phyloP scores from a whole-genome alignment of 225 moss, liverwort and hornwort species.

The Bryum argenteum region DNA sequence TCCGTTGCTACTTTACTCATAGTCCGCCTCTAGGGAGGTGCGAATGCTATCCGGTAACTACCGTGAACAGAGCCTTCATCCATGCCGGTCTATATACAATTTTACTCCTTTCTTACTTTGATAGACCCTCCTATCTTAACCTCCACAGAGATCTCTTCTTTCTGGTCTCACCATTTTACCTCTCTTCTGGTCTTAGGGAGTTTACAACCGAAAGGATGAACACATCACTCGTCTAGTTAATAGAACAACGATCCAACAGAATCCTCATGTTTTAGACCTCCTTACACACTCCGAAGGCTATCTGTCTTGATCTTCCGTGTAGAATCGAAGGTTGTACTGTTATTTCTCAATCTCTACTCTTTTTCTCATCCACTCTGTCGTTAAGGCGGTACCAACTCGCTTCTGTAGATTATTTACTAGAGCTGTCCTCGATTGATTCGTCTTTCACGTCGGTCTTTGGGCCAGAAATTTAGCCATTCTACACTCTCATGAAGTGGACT shows the following conservation, averaged over 20 bases:
- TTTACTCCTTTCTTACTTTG: not conserved
- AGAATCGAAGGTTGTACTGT: too few relatives aligned
- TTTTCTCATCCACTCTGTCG: too few relatives aligned
- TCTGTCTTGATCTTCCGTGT: too few relatives aligned
- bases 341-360: too few relatives aligned
- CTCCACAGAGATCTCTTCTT: not conserved
- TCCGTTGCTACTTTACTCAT: constrained; percentile 57
- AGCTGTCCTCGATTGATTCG: too few relatives aligned
- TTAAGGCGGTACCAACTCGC: too few relatives aligned
- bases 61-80: not conserved
- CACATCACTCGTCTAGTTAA: not conserved
- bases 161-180: not conserved
- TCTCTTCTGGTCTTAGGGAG: not conserved
- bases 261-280: not conserved
- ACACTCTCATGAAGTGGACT: not conserved
- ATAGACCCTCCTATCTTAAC: not conserved
- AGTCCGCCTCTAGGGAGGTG: too few relatives aligned
- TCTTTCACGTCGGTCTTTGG: too few relatives aligned
- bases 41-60: not conserved
- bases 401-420: too few relatives aligned
- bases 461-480: not conserved
- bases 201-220: not conserved
- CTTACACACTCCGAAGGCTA: too few relatives aligned
- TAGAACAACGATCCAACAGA: not conserved
- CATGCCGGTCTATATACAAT: not conserved